These are phyloP conservation scores for Camelina sativa DNA, from an alignment of 345 rosid genomes.

Conservation along the genomic window DNA sequence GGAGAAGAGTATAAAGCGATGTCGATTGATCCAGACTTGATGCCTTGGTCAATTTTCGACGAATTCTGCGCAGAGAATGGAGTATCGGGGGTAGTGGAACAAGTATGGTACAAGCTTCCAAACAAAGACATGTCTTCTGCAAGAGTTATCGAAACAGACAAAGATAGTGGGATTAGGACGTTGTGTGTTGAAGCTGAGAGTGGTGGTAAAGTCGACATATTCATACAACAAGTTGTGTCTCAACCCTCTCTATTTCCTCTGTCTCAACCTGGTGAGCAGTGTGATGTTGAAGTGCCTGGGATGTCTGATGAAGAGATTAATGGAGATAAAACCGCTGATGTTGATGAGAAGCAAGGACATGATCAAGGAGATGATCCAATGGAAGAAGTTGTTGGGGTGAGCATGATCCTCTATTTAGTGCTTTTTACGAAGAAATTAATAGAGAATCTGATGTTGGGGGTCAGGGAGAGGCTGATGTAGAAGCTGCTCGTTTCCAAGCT, in stretches of 20 bases:
- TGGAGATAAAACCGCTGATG: background rate
- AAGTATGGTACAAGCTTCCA: no score
- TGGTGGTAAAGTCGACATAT: background rate
- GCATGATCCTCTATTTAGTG: no score
- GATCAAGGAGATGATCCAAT: no score
- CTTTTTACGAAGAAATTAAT: no score
- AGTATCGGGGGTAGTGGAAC: background rate
- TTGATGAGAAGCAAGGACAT: no score
- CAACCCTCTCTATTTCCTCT: background rate
- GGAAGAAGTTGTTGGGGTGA: no score
- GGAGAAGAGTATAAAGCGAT: background rate
- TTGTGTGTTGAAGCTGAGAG: background rate
- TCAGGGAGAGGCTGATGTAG: no score
- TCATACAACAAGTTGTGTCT: background rate
- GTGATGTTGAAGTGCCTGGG: background rate
- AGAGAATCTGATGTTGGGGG: background rate
- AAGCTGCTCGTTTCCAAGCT: no score
- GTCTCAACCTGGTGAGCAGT: background rate
- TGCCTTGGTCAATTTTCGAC: background rate
- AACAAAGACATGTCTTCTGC: no score
- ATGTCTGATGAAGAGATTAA: background rate
- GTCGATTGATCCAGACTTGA: background rate
- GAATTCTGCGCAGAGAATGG: background rate
- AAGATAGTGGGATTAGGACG: no score
- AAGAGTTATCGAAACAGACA: no score